These are phyloP conservation scores for Saccharomyces eubayanus DNA, from an alignment of 805 yeast species.

Conservation along the genomic window DNA sequence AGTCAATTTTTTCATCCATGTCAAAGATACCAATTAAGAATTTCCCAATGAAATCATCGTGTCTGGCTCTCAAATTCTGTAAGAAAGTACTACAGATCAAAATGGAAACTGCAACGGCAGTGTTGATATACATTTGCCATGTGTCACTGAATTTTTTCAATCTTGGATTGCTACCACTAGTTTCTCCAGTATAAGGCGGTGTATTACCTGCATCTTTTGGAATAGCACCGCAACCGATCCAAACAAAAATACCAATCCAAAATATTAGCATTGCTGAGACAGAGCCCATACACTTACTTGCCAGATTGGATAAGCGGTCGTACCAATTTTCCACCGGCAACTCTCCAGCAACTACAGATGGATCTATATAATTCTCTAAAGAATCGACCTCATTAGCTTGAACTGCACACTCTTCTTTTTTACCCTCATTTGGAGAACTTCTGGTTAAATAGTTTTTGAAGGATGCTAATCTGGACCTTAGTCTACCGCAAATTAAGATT, in stretches of 20 bases:
- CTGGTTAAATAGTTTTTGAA: constrained; percentile 13
- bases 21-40: constrained; percentile 15
- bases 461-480: constrained; percentile 27
- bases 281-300: constrained; percentile 28
- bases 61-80: constrained; percentile 35
- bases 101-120: constrained; percentile 35
- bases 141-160: constrained; percentile 25
- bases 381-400: not conserved
- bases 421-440: not conserved
- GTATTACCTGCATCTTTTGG: constrained; percentile 21
- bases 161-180: constrained; percentile 18
- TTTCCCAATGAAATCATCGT: constrained; percentile 26
- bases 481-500: constrained; percentile 18
- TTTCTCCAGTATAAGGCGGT: constrained; percentile 23
- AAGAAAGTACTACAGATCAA: constrained; percentile 32
- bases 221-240: constrained; percentile 34
- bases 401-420: not conserved
- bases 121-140: constrained; percentile 38
- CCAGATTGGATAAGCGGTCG: constrained; percentile 27
- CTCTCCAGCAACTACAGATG: constrained; percentile 7
- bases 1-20: constrained; percentile 29
- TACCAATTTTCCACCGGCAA: constrained; percentile 29
- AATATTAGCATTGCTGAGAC: constrained; percentile 27
- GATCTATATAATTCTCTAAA: not conserved
- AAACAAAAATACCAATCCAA: constrained; percentile 34